These are phyloP conservation scores for Pulveroboletus sp. DNA, from an alignment of 768 basidiomycete species.

Conservation along the genomic window DNA sequence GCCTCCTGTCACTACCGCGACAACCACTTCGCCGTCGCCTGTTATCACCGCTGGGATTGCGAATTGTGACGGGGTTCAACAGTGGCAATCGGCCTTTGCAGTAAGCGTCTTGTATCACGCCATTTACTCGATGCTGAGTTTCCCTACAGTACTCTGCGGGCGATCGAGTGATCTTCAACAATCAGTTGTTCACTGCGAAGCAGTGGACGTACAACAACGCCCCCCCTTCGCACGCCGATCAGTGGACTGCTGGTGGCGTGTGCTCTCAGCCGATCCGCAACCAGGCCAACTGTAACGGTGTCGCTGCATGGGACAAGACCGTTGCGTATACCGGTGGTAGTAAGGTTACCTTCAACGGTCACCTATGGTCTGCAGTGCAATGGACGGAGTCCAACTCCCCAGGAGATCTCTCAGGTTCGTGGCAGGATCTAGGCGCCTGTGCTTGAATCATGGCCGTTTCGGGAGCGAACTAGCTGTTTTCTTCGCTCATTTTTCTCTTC, in stretches of 20 bases:
- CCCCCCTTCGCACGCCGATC: slow-evolving; percentile 11
- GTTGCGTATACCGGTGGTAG: slow-evolving; percentile 19
- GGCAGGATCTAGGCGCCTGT: slow-evolving; percentile 23
- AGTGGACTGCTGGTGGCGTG: slow-evolving; percentile 10
- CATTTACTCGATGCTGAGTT: neutral
- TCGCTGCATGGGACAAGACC: slow-evolving; percentile 15
- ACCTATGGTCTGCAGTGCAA: slow-evolving; percentile 24
- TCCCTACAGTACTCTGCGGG: slow-evolving; percentile 22
- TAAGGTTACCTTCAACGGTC: slow-evolving; percentile 10
- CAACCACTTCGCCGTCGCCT: neutral
- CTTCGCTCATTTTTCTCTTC: neutral
- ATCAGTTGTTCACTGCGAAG: slow-evolving; percentile 20
- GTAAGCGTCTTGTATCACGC: neutral
- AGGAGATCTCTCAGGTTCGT: slow-evolving; percentile 25
- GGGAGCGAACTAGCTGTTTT: neutral
- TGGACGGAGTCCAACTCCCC: slow-evolving; percentile 21
- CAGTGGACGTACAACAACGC: slow-evolving; percentile 27
- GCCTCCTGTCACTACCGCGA: neutral
- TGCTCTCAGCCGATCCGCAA: slow-evolving; percentile 25
- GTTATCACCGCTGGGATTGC: neutral
- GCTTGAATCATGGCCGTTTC: slow-evolving; percentile 6
- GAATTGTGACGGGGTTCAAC: slow-evolving; percentile 15
- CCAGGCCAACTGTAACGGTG: slow-evolving; percentile 18
- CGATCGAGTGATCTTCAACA: slow-evolving; percentile 18
- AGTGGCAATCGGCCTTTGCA: slow-evolving; percentile 24